Evolutionary conservation across 768 basidiomycete genomes (phyloP).

Genomic region (Tulasnella sp.): DNA sequence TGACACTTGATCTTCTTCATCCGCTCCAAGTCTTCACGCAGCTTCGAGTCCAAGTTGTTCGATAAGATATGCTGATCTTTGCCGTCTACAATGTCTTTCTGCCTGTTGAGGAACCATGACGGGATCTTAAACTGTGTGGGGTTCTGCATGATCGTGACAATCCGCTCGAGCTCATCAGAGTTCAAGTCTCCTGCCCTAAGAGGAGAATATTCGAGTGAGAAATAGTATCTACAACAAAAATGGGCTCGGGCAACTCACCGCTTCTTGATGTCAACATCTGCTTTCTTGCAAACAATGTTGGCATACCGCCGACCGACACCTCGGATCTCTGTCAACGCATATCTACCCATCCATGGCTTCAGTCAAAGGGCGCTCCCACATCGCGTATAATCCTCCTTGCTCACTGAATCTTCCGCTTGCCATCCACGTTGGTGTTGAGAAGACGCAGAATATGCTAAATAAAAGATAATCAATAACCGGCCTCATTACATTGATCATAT

Average conservation of each 20-base stretch:
- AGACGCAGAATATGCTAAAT: constrained; percentile 95
- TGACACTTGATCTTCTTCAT: constrained; percentile 99
- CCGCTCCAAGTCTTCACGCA: constrained; percentile 95
- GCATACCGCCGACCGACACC: constrained; percentile 98
- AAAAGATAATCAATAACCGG: background rate
- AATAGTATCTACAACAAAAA: background rate
- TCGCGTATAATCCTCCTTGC: background rate
- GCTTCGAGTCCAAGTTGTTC: constrained; percentile 93
- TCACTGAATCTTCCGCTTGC: constrained; percentile 92
- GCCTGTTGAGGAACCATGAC: constrained; percentile 98
- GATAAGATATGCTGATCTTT: constrained; percentile 94
- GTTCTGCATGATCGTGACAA: constrained; percentile 99
- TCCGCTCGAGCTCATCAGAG: constrained; percentile 97
- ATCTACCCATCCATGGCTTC: constrained; percentile 27
- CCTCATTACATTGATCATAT: background rate
- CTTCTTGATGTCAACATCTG: constrained; percentile 97
- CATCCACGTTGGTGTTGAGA: constrained; percentile 98
- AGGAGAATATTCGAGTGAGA: background rate
- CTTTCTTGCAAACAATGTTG: constrained; percentile 99
- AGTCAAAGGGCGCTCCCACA: background rate
- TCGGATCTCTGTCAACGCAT: constrained; percentile 99
- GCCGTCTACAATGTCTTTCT: constrained; percentile 95
- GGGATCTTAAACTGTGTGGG: constrained; percentile 99
- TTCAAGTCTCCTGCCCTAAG: constrained; percentile 97
- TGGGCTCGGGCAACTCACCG: constrained; percentile 49